A percentile compares a stretch with the other conserved stretches of the same genome.
Evolutionary conservation across 2,329 filamentous ascomycete species (phyloP).

Genomic region (Fusarium begoniae): DNA sequence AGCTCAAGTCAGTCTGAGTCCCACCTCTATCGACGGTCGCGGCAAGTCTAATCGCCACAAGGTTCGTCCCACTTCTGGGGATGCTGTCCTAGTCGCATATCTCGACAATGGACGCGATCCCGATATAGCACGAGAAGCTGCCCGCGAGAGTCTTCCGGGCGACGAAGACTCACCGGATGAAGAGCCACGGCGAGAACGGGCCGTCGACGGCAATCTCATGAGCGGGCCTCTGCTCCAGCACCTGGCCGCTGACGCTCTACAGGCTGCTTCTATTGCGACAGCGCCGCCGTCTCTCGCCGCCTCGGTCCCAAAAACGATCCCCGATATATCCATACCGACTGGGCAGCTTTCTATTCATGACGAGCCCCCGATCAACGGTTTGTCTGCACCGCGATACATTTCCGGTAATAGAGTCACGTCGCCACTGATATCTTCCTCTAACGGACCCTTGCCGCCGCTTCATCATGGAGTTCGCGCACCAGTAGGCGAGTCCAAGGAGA

Average conservation of each 20-base stretch:
- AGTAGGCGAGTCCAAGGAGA: conserved; percentile 47
- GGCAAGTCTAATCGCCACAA: conserved; percentile 62
- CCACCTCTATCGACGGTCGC: conserved; percentile 51
- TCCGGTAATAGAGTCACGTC: conserved; percentile 27
- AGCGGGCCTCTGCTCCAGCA: conserved; percentile 42
- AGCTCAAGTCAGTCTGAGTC: conserved; percentile 48
- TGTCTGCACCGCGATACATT: conserved; percentile 14
- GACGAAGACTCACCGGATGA: conserved; percentile 47
- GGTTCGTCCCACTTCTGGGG: conserved; percentile 66
- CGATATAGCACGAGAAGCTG: conserved; percentile 70
- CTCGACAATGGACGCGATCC: conserved; percentile 71
- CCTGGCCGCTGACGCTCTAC: conserved; percentile 47
- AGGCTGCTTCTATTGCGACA: conserved; percentile 36
- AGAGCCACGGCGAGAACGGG: conserved; percentile 26
- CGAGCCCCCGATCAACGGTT: conserved; percentile 34
- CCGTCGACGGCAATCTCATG: conserved; percentile 27
- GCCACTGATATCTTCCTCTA: conserved; percentile 36
- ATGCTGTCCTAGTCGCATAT: conserved; percentile 72
- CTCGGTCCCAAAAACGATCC: conserved; percentile 31
- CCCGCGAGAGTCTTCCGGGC: conserved; percentile 60
- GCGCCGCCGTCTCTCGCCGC: conserved; percentile 10
- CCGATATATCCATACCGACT: conserved; percentile 45
- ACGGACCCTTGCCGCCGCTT: conserved; percentile 49
- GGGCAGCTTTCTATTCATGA: conserved; percentile 48
- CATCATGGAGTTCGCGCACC: conserved; percentile 51